Base-by-base conservation (phyloP, 805 yeast genomes). In the Alloascoidea africana region DNA sequence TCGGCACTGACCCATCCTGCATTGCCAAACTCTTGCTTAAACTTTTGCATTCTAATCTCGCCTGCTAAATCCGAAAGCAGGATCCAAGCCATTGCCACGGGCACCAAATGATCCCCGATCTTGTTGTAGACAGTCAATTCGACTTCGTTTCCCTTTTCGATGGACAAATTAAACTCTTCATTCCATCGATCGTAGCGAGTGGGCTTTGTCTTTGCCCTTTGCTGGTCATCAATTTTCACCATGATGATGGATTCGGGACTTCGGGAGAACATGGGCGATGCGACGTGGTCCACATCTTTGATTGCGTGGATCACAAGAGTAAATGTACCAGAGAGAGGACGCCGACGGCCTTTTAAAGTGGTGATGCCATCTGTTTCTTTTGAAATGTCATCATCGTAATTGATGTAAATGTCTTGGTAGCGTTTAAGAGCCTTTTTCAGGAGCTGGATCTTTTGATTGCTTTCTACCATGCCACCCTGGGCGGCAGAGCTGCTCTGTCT, bases 21-120 rank as follows among this genome's bases (percentile, higher is more conserved):
- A 32, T 64, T 68, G 2, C 76, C 81, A 41, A 70, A 59, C 33
- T 82, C 83, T 48, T 73, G 76, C 5, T 74, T 83, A 16, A 83
- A 87, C 49, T 84, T 85, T 55, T 78, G 80, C 50, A 91, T 81
- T 58, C 99, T 83, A 39, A 89, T 70, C 47, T 91, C 97, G 61
- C 91, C 99, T 0, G 93, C 86, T 33, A 91, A 71, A 56, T 91
- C 99, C 3, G 93, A 76, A 18, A 91, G 65, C 27, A 89, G 70
- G 17, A 89, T 67, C 98, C 98, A 91, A 48, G 81, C 73, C 30
- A 91, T 66, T 5, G 94, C 98, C 4, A 91, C 96, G 0, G 98
- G 97, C 5, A 78, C 73, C 42, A 68, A 60, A 36, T 65, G 69
- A 41, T 65, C 73, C 30, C 82, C 82, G 8, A 68, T 62, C 47